A percentile compares a stretch with the other conserved stretches of the same genome.
phyloP scores from a whole-genome alignment of 202 grass and related monocot species.

The Brachypodium distachyon region DNA sequence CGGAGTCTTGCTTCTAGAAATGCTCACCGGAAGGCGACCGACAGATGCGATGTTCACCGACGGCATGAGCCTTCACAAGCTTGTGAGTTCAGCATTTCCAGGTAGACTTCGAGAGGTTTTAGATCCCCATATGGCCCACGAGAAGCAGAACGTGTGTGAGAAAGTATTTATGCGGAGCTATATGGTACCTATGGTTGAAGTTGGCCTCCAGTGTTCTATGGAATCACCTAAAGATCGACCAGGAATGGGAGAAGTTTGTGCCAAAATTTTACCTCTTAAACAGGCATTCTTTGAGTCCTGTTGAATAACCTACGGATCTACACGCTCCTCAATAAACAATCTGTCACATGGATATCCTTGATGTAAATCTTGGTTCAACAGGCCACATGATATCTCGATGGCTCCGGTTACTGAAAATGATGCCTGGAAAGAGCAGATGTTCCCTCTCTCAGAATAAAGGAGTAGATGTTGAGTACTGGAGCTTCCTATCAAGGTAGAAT shows the following conservation, averaged over 20 bases:
- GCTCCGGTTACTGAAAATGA: background rate
- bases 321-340: background rate
- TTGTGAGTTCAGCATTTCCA: background rate
- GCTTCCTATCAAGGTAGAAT: too few species aligned
- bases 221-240: constrained; percentile 34
- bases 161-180: background rate
- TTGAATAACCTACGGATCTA: background rate
- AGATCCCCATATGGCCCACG: constrained; percentile 10
- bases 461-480: too few species aligned
- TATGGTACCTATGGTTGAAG: background rate
- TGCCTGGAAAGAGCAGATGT: too few species aligned
- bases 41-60: constrained; percentile 18
- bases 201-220: constrained; percentile 28
- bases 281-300: background rate
- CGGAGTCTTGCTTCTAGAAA: constrained; percentile 43
- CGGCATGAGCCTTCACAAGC: constrained; percentile 11
- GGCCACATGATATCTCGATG: too few species aligned
- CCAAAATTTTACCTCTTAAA: background rate
- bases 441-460: too few species aligned
- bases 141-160: background rate
- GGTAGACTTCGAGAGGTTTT: background rate
- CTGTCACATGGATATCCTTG: background rate
- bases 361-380: background rate
- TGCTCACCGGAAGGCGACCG: constrained; percentile 27
- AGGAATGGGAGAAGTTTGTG: constrained; percentile 19